These are phyloP conservation scores for Microsporum audouinii DNA, from an alignment of 2,329 filamentous ascomycete species.

Conservation along the genomic window DNA sequence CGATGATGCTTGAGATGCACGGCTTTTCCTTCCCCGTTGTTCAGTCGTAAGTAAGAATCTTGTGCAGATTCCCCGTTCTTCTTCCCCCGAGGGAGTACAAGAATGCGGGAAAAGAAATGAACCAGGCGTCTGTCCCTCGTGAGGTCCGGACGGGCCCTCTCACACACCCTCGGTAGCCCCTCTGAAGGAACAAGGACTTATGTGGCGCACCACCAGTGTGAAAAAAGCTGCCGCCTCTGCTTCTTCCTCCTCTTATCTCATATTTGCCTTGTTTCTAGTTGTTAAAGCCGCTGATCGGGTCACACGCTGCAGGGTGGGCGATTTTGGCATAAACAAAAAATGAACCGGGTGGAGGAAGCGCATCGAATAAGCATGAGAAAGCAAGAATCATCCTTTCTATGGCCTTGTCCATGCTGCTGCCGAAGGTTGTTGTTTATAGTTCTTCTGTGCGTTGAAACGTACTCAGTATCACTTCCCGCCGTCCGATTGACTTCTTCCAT, in stretches of 20 bases:
- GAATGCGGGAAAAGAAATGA: neutral
- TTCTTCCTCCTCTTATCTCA: neutral
- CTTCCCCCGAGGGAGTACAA: neutral
- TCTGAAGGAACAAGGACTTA: neutral
- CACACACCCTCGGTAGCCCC: neutral
- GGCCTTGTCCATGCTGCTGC: neutral
- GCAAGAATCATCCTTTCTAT: neutral
- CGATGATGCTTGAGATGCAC: neutral
- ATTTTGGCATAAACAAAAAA: neutral
- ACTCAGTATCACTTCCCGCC: constrained; percentile 1
- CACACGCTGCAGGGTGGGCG: constrained; percentile 1
- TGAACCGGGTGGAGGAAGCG: neutral
- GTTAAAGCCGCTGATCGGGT: constrained; percentile 1
- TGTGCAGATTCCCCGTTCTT: neutral
- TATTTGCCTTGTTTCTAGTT: neutral
- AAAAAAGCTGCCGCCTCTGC: neutral
- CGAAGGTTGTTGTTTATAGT: neutral
- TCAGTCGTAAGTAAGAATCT: neutral
- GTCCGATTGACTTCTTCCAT: neutral
- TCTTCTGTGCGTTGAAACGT: neutral
- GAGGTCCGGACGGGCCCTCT: neutral
- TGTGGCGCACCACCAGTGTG: neutral
- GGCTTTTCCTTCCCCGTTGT: neutral
- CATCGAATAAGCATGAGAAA: neutral
- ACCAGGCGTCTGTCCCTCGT: constrained; percentile 1